A percentile compares a stretch with the other conserved stretches of the same genome.
Conservation (phyloP, 1,139 yeast genomes). For the Sugiyamaella grinbergsii region DNA sequence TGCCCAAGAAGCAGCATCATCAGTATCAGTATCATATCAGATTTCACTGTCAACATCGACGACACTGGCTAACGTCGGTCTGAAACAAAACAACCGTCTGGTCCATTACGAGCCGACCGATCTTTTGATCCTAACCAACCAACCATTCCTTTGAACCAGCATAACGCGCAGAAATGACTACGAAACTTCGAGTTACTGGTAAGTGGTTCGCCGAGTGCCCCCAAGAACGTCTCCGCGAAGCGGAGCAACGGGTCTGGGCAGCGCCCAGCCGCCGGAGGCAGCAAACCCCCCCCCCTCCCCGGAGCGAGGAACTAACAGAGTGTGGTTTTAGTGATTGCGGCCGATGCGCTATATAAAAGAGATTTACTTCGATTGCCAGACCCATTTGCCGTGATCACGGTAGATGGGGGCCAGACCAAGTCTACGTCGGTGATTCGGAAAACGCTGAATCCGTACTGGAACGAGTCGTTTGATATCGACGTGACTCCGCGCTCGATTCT, state of each 20-base stretch:
- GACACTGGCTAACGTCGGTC: too few species aligned
- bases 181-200: slow-evolving; percentile 32
- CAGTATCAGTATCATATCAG: too few species aligned
- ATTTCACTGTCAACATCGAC: too few species aligned
- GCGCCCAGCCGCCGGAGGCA: slow-evolving; percentile 21
- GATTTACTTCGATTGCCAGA: slow-evolving; percentile 93
- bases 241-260: slow-evolving; percentile 17
- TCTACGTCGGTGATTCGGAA: slow-evolving; percentile 92
- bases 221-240: background rate
- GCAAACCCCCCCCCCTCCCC: background rate
- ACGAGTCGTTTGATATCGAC: slow-evolving; percentile 78
- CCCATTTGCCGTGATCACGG: slow-evolving; percentile 96
- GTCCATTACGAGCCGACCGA: too few species aligned
- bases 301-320: slow-evolving; percentile 4
- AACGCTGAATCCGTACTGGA: slow-evolving; percentile 97
- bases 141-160: background rate
- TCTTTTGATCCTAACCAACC: too few species aligned
- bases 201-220: slow-evolving; percentile 10
- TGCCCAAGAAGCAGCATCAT: too few species aligned
- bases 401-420: slow-evolving; percentile 95
- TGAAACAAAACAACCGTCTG: too few species aligned
- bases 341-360: slow-evolving; percentile 92
- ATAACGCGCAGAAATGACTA: slow-evolving; percentile 19
- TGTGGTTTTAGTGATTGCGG: slow-evolving; percentile 74
- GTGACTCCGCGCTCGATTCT: slow-evolving; percentile 84